A percentile compares a stretch with the other conserved stretches of the same genome.
phyloP scores from a whole-genome alignment of 2,329 filamentous ascomycete species.

The Pseudogymnoascus sp. region DNA sequence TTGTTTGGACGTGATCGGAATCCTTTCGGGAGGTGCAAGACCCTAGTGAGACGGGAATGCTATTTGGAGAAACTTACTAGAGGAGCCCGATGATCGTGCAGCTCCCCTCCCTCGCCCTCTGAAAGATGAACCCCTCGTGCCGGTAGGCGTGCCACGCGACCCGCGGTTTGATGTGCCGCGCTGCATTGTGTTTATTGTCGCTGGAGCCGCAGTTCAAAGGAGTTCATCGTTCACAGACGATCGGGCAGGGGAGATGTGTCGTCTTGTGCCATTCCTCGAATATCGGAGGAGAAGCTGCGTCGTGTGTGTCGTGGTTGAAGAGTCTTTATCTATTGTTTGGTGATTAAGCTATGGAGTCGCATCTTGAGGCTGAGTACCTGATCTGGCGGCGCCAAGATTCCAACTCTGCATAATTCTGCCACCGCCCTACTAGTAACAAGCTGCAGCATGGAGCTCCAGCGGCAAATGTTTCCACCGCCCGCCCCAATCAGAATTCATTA shows the following conservation, averaged over 20 bases:
- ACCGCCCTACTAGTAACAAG: neutral
- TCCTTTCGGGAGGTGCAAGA: neutral
- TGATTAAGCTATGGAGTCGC: neutral
- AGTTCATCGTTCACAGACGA: slow-evolving; percentile 5
- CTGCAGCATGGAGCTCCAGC: neutral
- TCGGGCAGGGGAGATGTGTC: neutral
- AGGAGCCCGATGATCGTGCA: slow-evolving; percentile 21
- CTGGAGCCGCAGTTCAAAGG: slow-evolving; percentile 12
- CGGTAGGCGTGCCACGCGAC: slow-evolving; percentile 20
- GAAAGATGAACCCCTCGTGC: slow-evolving; percentile 24
- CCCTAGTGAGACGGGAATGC: neutral
- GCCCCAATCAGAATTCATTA: neutral
- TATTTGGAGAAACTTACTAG: slow-evolving; percentile 22
- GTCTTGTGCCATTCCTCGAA: neutral
- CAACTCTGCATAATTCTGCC: slow-evolving; percentile 1
- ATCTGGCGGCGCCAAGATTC: slow-evolving; percentile 4
- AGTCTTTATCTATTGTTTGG: neutral
- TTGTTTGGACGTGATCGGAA: neutral
- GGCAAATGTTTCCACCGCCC: neutral
- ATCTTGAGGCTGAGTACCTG: slow-evolving; percentile 7
- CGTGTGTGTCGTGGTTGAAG: neutral
- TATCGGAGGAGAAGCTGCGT: neutral
- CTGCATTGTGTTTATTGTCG: slow-evolving; percentile 26
- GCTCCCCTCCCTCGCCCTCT: slow-evolving; percentile 30
- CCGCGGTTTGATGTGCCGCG: slow-evolving; percentile 24